A percentile compares a stretch with the other conserved stretches of the same genome.
Conservation (phyloP, 495 filamentous ascomycete species). For the Aspergillus haitiensis region DNA sequence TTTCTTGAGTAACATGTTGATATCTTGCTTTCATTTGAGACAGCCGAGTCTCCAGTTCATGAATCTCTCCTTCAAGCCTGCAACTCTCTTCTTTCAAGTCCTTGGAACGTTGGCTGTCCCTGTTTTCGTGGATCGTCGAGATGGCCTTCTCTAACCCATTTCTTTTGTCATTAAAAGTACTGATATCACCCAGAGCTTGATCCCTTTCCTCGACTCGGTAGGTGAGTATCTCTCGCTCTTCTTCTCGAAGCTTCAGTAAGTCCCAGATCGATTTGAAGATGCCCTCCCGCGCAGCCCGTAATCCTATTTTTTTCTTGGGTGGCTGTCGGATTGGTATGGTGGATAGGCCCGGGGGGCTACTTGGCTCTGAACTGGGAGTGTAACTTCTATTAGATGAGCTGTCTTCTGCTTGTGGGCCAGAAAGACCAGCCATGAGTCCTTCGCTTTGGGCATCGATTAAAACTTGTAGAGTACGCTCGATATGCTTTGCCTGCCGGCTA, state of each 20-base stretch:
- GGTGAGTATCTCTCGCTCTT: constrained; percentile 64
- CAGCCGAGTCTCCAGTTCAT: constrained; percentile 64
- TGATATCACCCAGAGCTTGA: constrained; percentile 58
- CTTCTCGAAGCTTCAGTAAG: constrained; percentile 67
- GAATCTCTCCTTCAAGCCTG: constrained; percentile 60
- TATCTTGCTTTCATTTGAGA: constrained; percentile 64
- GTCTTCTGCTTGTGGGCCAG: constrained; percentile 35
- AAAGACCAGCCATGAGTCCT: constrained; percentile 61
- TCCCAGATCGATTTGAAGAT: constrained; percentile 71
- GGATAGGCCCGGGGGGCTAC: constrained; percentile 30
- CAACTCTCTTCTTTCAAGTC: constrained; percentile 54
- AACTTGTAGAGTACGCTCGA: constrained; percentile 75
- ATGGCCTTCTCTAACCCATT: constrained; percentile 49
- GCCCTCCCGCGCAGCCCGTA: constrained; percentile 67
- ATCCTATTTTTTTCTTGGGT: constrained; percentile 52
- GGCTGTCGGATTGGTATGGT: constrained; percentile 66
- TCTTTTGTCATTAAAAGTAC: constrained; percentile 57
- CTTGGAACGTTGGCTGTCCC: constrained; percentile 36
- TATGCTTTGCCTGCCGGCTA: constrained; percentile 48
- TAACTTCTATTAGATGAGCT: constrained; percentile 49
- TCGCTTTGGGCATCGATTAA: constrained; percentile 84
- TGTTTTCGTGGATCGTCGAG: constrained; percentile 37
- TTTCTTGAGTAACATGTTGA: constrained; percentile 57
- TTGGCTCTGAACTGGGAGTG: constrained; percentile 40
- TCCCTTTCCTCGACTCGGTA: constrained; percentile 58